These are phyloP conservation scores for Canna indica DNA, from an alignment of 176 grass and related monocot genomes.

Conservation along the genomic window DNA sequence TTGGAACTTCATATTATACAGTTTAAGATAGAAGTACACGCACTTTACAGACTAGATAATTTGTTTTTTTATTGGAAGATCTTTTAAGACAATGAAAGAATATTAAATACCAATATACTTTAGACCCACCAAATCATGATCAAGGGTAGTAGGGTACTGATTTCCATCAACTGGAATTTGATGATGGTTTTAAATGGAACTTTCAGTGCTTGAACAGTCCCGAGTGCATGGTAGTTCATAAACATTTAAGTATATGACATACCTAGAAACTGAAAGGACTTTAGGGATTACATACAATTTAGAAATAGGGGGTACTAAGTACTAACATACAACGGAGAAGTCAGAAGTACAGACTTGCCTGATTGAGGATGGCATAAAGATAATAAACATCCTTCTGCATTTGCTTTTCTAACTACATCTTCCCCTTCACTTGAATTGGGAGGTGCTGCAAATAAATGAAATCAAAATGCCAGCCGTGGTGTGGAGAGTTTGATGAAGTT, in stretches of 20 bases:
- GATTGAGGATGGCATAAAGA: conserved; percentile 70
- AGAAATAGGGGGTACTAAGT: not conserved
- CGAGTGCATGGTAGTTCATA: no score
- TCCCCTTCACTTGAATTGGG: conserved; percentile 17
- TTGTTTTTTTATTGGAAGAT: no score
- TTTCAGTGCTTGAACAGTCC: no score
- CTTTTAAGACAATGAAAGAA: not conserved
- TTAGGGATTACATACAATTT: no score
- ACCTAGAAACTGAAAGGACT: no score
- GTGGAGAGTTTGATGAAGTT: not conserved
- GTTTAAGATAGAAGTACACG: no score
- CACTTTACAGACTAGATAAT: no score
- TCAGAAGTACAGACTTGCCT: conserved; percentile 29
- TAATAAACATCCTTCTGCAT: conserved; percentile 37
- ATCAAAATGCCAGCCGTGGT: not conserved
- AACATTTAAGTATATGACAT: not conserved
- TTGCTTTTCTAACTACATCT: not conserved
- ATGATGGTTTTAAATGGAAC: no score
- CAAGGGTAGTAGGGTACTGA: not conserved
- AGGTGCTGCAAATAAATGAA: conserved; percentile 26
- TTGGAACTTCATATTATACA: no score
- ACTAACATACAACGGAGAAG: not conserved
- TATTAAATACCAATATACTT: not conserved
- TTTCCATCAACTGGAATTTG: not conserved
- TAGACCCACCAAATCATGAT: not conserved